A percentile compares a stretch with the other conserved stretches of the same genome.
phyloP scores from a whole-genome alignment of 345 rosid genomes.

The Carallia brachiata region DNA sequence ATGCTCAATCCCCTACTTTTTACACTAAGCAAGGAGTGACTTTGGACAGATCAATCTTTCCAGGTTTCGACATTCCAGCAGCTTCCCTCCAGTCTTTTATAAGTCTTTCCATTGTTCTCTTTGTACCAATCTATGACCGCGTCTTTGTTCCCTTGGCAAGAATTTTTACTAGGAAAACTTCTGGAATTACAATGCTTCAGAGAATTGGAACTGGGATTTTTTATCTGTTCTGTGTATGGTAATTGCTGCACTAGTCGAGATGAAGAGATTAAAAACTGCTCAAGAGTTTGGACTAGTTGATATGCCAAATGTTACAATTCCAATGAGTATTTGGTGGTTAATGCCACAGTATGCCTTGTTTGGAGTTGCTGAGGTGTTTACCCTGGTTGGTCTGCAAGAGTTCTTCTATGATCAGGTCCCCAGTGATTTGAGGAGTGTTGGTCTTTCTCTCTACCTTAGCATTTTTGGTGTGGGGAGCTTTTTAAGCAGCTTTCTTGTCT shows the following conservation, averaged over 20 bases:
- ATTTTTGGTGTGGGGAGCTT: slow-evolving; percentile 19
- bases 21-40: slow-evolving; percentile 23
- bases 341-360: slow-evolving; percentile 17
- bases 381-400: slow-evolving; percentile 19
- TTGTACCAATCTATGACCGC: slow-evolving; percentile 12
- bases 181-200: slow-evolving; percentile 19
- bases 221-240: slow-evolving; percentile 13
- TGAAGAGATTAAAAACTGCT: slow-evolving; percentile 12
- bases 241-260: slow-evolving; percentile 15
- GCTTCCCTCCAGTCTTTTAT: slow-evolving; percentile 20
- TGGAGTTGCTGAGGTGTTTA: slow-evolving; percentile 17
- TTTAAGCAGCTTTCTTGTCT: slow-evolving; percentile 18
- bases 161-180: slow-evolving; percentile 6
- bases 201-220: slow-evolving; percentile 21
- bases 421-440: slow-evolving; percentile 13
- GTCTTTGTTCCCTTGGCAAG: slow-evolving; percentile 6
- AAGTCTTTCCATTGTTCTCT: slow-evolving; percentile 3
- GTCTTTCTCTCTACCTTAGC: slow-evolving; percentile 16
- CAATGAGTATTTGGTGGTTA: slow-evolving; percentile 21
- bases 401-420: slow-evolving; percentile 19
- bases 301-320: neutral
- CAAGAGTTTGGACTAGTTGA: slow-evolving; percentile 3
- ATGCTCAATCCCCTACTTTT: slow-evolving; percentile 16
- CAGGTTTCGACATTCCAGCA: slow-evolving; percentile 17
- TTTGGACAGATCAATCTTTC: slow-evolving; percentile 14